phyloP scores from a whole-genome alignment of 2,329 filamentous ascomycete genomes.

The Echinosphaeria canescens region DNA sequence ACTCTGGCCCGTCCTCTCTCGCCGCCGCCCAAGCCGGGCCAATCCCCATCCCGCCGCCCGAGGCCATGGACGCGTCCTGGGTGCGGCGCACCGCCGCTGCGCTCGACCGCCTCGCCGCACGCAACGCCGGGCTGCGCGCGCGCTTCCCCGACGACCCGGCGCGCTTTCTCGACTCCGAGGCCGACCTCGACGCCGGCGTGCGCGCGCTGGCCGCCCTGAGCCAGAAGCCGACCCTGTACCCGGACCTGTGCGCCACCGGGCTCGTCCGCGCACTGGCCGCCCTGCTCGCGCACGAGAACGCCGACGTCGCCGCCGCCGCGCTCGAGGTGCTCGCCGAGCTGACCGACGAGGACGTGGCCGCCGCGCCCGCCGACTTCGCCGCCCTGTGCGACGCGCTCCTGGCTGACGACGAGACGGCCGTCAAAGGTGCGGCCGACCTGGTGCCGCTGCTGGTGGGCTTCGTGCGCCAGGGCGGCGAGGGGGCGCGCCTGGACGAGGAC shows the following conservation, averaged over 20 bases:
- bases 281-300: constrained; percentile 83
- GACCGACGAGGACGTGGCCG: constrained; percentile 80
- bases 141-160: constrained; percentile 62
- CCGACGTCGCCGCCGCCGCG: constrained; percentile 82
- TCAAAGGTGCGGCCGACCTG: constrained; percentile 53
- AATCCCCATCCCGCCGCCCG: constrained; percentile 66
- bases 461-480: no score
- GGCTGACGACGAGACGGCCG: no score
- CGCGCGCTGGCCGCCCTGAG: constrained; percentile 70
- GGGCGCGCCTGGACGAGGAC: constrained; percentile 53
- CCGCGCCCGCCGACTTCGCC: constrained; percentile 64
- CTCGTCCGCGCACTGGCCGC: constrained; percentile 55
- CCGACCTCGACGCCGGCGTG: constrained; percentile 74
- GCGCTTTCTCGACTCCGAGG: constrained; percentile 72
- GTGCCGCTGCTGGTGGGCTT: constrained; percentile 57
- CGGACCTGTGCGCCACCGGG: constrained; percentile 57
- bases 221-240: constrained; percentile 69
- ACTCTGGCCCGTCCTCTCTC: no score
- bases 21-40: no score
- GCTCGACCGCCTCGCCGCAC: constrained; percentile 80
- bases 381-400: constrained; percentile 44
- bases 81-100: constrained; percentile 58
- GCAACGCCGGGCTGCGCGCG: constrained; percentile 75
- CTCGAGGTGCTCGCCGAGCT: constrained; percentile 81
- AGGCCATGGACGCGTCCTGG: constrained; percentile 72